Conservation (phyloP, 306 rosid genomes). For the Begonia masoniana region DNA sequence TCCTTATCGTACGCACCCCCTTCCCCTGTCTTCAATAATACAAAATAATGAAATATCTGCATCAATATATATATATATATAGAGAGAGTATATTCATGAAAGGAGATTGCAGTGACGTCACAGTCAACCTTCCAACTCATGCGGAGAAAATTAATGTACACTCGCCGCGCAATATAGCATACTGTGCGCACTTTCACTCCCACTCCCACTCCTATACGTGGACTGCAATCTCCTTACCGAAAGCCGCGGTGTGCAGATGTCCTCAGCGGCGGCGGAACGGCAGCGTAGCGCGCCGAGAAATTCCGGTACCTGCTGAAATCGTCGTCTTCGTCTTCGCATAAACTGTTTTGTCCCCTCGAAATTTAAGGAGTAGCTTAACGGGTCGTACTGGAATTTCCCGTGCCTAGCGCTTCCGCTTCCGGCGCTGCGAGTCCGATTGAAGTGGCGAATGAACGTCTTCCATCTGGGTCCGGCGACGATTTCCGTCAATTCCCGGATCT, state of each 20-base stretch:
- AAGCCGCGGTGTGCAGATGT: constrained; percentile 3
- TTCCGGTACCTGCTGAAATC: constrained; percentile 26
- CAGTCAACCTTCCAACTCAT: constrained; percentile 27
- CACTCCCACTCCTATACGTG: constrained; percentile 16
- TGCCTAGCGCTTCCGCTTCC: constrained; percentile 18
- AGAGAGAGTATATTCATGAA: too few relatives aligned
- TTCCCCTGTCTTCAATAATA: too few relatives aligned
- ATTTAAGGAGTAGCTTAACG: constrained; percentile 73
- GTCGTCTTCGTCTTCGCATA: constrained; percentile 20
- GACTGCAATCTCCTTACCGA: constrained; percentile 15
- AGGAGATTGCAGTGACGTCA: constrained; percentile 22
- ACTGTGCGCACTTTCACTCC: constrained; percentile 18
- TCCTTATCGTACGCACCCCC: too few relatives aligned
- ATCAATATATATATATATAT: too few relatives aligned
- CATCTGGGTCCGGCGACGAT: constrained; percentile 89
- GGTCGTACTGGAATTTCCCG: constrained; percentile 67
- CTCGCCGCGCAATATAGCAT: constrained; percentile 9
- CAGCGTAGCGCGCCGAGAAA: constrained; percentile 72
- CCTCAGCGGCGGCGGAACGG: constrained; percentile 16
- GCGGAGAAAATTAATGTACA: constrained; percentile 17
- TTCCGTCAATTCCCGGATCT: constrained; percentile 85
- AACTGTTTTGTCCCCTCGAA: constrained; percentile 57
- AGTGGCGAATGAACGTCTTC: constrained; percentile 82
- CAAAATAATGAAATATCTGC: too few relatives aligned
- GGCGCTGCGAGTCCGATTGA: constrained; percentile 38